A percentile compares a stretch with the other conserved stretches of the same genome.
phyloP scores from a whole-genome alignment of 2,329 filamentous ascomycete genomes.

The Pleomassaria siparia region DNA sequence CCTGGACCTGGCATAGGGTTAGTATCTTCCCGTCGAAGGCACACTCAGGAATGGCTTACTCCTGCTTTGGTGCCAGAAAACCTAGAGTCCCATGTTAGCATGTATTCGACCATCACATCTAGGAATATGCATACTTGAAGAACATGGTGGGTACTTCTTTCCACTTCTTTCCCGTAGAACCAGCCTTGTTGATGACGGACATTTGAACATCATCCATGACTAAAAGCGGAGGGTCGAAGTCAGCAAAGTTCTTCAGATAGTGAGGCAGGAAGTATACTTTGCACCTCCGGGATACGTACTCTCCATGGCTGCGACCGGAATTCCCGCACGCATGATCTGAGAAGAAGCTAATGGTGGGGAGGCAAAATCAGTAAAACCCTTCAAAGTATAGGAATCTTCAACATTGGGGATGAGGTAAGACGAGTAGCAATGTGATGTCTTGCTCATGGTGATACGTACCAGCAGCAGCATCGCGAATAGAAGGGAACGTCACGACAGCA shows the following conservation, averaged over 20 bases:
- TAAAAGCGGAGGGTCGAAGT: too few relatives aligned
- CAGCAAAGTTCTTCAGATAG: too few relatives aligned
- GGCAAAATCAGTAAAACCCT: too few relatives aligned
- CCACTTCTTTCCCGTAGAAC: constrained; percentile 71
- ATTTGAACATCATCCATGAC: constrained; percentile 91
- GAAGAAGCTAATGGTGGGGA: too few relatives aligned
- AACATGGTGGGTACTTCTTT: constrained; percentile 76
- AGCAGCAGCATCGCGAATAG: constrained; percentile 72
- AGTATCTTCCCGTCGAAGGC: constrained; percentile 28
- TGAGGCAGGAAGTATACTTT: too few relatives aligned
- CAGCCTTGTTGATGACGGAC: constrained; percentile 75
- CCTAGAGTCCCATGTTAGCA: constrained; percentile 33
- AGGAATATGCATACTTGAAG: constrained; percentile 63
- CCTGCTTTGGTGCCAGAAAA: constrained; percentile 76
- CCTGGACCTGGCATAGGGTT: constrained; percentile 58
- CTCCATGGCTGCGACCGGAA: constrained; percentile 77
- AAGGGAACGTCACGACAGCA: constrained; percentile 77
- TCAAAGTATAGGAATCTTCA: too few relatives aligned
- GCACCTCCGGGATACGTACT: too few relatives aligned
- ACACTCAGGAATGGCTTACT: constrained; percentile 27
- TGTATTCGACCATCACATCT: constrained; percentile 6
- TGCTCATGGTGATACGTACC: too few relatives aligned
- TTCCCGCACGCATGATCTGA: constrained; percentile 71
- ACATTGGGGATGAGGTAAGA: too few relatives aligned
- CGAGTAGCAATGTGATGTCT: too few relatives aligned